phyloP scores from a whole-genome alignment of 352 stramenopile species.

The Phytophthora sojae region DNA sequence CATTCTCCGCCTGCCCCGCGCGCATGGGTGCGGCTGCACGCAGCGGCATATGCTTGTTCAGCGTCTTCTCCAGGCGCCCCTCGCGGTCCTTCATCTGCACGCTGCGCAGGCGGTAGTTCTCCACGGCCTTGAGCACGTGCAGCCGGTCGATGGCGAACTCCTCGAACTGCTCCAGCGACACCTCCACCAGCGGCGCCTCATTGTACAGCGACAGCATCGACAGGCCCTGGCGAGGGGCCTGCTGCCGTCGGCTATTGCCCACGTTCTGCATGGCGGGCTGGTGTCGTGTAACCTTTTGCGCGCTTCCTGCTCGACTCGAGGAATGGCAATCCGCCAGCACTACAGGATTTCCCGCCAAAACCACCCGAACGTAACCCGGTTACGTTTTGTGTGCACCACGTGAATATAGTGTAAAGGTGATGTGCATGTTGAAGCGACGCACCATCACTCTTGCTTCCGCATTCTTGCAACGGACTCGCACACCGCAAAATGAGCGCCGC shows the following conservation, averaged over 20 bases:
- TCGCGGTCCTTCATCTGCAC: slow-evolving; percentile 79
- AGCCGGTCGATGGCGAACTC: slow-evolving; percentile 97
- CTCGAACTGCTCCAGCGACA: slow-evolving; percentile 99
- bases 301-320: background rate
- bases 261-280: slow-evolving; percentile 80
- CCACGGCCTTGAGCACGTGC: slow-evolving; percentile 89
- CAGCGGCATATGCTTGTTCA: slow-evolving; percentile 88
- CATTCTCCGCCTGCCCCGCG: slow-evolving; percentile 63
- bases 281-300: background rate
- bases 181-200: slow-evolving; percentile 93
- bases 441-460: slow-evolving; percentile 23
- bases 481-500: background rate
- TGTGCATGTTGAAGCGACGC: slow-evolving; percentile 3
- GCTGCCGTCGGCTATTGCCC: slow-evolving; percentile 68
- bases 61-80: slow-evolving; percentile 79
- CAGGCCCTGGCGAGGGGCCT: slow-evolving; percentile 49
- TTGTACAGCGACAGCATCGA: slow-evolving; percentile 95
- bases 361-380: slow-evolving; percentile 16
- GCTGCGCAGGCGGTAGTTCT: slow-evolving; percentile 86
- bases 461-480: slow-evolving; percentile 4
- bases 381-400: background rate
- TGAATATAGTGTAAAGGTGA: background rate
- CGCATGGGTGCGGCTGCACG: slow-evolving; percentile 45
- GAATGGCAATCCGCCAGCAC: slow-evolving; percentile 9
- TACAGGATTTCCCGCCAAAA: slow-evolving; percentile 40